A percentile compares a stretch with the other conserved stretches of the same genome.
These are phyloP conservation scores for Russula abietina DNA, from an alignment of 768 basidiomycete genomes.

Conservation along the genomic window DNA sequence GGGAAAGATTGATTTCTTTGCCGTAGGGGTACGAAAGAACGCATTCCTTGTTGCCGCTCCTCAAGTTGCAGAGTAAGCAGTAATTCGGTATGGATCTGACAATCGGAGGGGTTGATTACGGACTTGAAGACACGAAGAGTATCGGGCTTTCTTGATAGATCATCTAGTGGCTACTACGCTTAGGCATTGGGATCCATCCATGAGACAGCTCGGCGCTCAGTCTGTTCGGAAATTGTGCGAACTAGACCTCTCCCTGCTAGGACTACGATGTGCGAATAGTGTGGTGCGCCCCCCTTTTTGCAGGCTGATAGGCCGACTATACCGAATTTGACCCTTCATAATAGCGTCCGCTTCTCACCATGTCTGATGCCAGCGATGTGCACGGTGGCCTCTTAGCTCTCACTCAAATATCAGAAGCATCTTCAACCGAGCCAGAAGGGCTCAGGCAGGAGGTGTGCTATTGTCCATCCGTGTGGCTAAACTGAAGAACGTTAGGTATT, in stretches of 20 bases:
- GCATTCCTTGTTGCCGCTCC: slow-evolving; percentile 83
- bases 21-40: slow-evolving; percentile 78
- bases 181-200: slow-evolving; percentile 82
- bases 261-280: slow-evolving; percentile 42
- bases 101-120: background rate
- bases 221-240: slow-evolving; percentile 66
- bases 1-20: slow-evolving; percentile 90
- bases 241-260: slow-evolving; percentile 49
- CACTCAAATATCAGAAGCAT: slow-evolving; percentile 64
- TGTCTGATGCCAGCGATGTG: slow-evolving; percentile 61
- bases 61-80: slow-evolving; percentile 75
- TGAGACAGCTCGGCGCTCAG: slow-evolving; percentile 73
- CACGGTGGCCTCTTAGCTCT: slow-evolving; percentile 80
- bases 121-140: slow-evolving; percentile 64
- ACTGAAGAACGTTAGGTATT: slow-evolving; percentile 50
- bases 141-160: slow-evolving; percentile 59
- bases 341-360: slow-evolving; percentile 53
- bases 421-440: slow-evolving; percentile 24
- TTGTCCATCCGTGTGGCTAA: background rate
- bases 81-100: slow-evolving; percentile 12
- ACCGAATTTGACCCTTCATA: background rate
- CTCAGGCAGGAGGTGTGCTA: slow-evolving; percentile 40
- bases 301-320: slow-evolving; percentile 23
- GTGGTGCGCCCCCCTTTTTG: slow-evolving; percentile 41
- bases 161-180: slow-evolving; percentile 71